Conservation (phyloP, 176 grass and related monocot species). For the Hordeum marinum region DNA sequence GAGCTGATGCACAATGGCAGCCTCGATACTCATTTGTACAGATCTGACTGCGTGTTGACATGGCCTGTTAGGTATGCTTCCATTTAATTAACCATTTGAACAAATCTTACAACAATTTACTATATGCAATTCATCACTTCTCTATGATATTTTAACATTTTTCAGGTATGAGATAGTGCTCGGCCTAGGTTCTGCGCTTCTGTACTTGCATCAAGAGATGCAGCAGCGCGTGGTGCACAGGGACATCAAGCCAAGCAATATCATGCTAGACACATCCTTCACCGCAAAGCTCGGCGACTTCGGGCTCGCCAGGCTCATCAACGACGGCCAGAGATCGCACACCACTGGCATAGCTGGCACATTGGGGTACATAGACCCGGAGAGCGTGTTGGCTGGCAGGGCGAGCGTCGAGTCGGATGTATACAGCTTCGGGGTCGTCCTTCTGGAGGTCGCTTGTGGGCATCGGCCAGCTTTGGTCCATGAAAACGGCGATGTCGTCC, state of each 20-base stretch:
- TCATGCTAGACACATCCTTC: not conserved
- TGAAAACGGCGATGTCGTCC: accelerated
- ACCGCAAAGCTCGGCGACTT: conserved; percentile 19
- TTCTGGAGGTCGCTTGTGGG: conserved; percentile 24
- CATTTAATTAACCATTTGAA: not conserved
- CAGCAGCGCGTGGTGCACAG: not conserved
- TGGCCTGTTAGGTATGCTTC: not conserved
- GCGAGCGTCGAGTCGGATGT: not conserved
- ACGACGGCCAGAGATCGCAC: not conserved
- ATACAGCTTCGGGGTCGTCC: conserved; percentile 37
- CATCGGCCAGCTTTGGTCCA: not conserved
- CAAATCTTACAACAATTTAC: not conserved
- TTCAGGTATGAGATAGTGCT: not conserved
- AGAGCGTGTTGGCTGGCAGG: not conserved
- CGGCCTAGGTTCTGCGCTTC: not conserved
- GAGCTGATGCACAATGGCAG: conserved; percentile 48
- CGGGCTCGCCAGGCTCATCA: not conserved
- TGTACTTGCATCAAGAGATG: not conserved
- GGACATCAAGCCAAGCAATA: conserved; percentile 31
- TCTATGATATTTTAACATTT: no score
- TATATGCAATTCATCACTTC: not conserved
- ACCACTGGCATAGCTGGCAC: not conserved
- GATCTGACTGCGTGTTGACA: not conserved
- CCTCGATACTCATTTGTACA: conserved; percentile 18
- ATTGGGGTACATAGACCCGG: not conserved